Evolutionary conservation across 2,329 filamentous ascomycete genomes (phyloP).

Genomic region (Immersiporthe knoxdaviesiana): DNA sequence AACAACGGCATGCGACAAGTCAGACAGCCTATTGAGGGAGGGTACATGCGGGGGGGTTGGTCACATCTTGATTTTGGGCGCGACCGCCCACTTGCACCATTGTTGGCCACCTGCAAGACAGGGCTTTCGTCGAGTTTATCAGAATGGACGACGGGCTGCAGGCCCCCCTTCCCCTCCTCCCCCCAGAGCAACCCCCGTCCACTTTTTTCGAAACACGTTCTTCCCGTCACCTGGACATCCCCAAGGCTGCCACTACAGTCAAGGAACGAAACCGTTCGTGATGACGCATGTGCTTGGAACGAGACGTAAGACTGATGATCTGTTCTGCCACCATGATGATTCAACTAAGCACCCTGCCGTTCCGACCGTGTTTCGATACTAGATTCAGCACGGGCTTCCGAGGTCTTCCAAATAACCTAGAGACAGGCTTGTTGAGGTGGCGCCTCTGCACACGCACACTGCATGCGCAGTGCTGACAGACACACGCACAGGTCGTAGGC

Average conservation of each 20-base stretch:
- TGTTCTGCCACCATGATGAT: conserved; percentile 7
- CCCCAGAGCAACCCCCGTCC: background rate
- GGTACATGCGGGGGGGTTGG: conserved; percentile 8
- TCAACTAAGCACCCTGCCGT: conserved; percentile 21
- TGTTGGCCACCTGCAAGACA: background rate
- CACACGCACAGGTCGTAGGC: no score
- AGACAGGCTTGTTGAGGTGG: background rate
- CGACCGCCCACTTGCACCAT: conserved; percentile 13
- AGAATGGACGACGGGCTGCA: background rate
- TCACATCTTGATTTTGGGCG: conserved; percentile 15
- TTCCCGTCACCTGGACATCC: background rate
- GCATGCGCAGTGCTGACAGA: background rate
- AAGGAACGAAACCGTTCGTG: background rate
- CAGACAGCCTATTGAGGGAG: conserved; percentile 21
- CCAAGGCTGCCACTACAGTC: background rate
- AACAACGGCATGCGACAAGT: background rate
- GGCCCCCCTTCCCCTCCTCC: background rate
- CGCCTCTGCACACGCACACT: background rate
- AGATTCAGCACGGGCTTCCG: conserved; percentile 10
- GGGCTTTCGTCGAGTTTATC: conserved; percentile 8
- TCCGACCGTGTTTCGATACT: conserved; percentile 19
- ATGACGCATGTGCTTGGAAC: conserved; percentile 13
- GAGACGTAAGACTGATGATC: conserved; percentile 10
- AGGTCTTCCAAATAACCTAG: conserved; percentile 2
- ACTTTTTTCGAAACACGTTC: background rate